A percentile compares a stretch with the other conserved stretches of the same genome.
Evolutionary conservation across 768 basidiomycete genomes (phyloP).

Genomic region (Cystobasidium onofrii): DNA sequence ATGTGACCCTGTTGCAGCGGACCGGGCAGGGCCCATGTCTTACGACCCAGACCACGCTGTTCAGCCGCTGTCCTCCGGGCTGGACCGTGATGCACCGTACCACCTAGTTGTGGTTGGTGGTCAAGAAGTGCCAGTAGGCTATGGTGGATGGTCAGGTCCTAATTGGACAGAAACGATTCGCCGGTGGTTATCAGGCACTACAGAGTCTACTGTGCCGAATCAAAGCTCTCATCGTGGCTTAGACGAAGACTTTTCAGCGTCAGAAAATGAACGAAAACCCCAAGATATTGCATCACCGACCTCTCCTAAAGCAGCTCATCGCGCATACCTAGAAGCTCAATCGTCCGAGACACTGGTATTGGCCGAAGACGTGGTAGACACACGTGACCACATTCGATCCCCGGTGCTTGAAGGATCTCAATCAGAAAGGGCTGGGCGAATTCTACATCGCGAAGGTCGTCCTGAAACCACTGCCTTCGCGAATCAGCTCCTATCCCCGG

Average conservation of each 20-base stretch:
- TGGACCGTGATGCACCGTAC: constrained; percentile 35
- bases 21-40: not conserved
- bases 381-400: not conserved
- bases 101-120: constrained; percentile 40
- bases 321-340: not conserved
- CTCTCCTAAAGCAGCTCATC: not conserved
- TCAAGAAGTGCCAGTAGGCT: constrained; percentile 34
- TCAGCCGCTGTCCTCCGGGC: constrained; percentile 25
- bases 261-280: not conserved
- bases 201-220: not conserved
- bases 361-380: not conserved
- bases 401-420: too few species aligned
- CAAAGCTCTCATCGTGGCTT: not conserved
- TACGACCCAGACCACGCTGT: constrained; percentile 28
- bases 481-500: not conserved
- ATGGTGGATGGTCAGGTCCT: not conserved
- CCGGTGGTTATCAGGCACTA: constrained; percentile 38
- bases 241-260: not conserved
- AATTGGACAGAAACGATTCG: constrained; percentile 41
- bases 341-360: not conserved
- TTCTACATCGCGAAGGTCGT: too few species aligned
- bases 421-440: too few species aligned
- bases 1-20: not conserved
- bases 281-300: not conserved
- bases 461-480: too few species aligned